Base-by-base conservation (phyloP, 352 stramenopile species). In the Pythium sukuiense region DNA sequence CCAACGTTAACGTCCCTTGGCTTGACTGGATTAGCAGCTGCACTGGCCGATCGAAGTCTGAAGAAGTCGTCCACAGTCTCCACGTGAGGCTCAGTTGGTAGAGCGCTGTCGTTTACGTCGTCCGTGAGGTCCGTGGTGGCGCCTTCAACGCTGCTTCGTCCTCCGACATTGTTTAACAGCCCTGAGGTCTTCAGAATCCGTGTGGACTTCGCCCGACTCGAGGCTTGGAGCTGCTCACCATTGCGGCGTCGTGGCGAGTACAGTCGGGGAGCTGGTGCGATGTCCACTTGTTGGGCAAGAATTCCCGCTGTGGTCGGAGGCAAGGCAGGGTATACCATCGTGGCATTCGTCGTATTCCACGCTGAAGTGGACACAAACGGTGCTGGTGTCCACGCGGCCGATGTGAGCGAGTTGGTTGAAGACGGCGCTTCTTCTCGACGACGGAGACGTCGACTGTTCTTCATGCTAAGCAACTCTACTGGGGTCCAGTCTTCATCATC, bases 401-500 rank as follows among this genome's bases (percentile, higher is more conserved):
- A 2, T 16, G n/a, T 18, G 24, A 32, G 14, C 53, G 18, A 16
- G 35, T 39, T 46, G 16, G 16, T 11, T 11, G 30, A 41, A 16
- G 6, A 16, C 29, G 50, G n/a, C 35, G 37, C 16, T n/a, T 60
- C 45, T 6, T 52, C 45, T 29, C 20, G 54, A 33, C 41, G 63
- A 53, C 69, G 74, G 7, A 93, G 46, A 55, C 79, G 79, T 2
- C 87, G 83, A 13, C 80, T 72, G 33, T 76, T 74, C 59, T 84
- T 82, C 88, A 96, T 95, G 39, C 81, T 95, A 26, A 73, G 69
- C 7, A 92, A 48, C 62, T 96, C 86, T 1, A 79, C 70, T 4
- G 67, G 54, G 4, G 63, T 91, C 88, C 88, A 96, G 7, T 68
- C 55, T 39, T 81, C 61, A 5, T 76, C 74, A 26, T 96, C 88